These are phyloP conservation scores for Metarhizium album DNA, from an alignment of 2,329 filamentous ascomycete species.

Conservation along the genomic window DNA sequence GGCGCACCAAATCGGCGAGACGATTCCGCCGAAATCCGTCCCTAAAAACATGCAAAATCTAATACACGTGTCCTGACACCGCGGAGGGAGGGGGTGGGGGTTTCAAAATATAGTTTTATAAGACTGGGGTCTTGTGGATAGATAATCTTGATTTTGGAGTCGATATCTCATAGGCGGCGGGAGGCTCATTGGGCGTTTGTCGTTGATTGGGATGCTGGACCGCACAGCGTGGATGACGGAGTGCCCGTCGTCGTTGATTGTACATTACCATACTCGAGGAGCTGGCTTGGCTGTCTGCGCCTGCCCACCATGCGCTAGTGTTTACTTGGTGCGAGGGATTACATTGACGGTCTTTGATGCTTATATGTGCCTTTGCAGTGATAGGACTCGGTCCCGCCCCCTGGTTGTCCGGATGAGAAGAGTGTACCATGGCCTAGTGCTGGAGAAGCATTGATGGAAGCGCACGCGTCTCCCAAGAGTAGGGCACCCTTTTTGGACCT, in stretches of 20 bases:
- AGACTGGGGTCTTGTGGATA: background rate
- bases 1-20: conserved; percentile 14
- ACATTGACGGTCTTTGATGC: too few species aligned
- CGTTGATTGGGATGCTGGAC: background rate
- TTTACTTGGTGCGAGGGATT: too few species aligned
- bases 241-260: background rate
- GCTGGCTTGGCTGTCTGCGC: too few species aligned
- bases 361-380: too few species aligned
- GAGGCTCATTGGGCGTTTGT: background rate
- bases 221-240: background rate
- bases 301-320: too few species aligned
- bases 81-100: background rate
- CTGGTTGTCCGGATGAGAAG: too few species aligned
- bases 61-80: conserved; percentile 16
- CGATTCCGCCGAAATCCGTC: conserved; percentile 32
- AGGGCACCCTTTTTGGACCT: too few species aligned
- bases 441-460: too few species aligned
- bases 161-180: background rate
- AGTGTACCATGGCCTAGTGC: too few species aligned
- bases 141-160: background rate
- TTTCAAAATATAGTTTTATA: background rate
- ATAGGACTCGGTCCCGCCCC: too few species aligned
- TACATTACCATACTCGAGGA: background rate
- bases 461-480: too few species aligned
- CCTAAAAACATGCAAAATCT: conserved; percentile 30